Base-by-base conservation (phyloP, 371 early-diverging fungal genomes). In the Mucor ambiguus region DNA sequence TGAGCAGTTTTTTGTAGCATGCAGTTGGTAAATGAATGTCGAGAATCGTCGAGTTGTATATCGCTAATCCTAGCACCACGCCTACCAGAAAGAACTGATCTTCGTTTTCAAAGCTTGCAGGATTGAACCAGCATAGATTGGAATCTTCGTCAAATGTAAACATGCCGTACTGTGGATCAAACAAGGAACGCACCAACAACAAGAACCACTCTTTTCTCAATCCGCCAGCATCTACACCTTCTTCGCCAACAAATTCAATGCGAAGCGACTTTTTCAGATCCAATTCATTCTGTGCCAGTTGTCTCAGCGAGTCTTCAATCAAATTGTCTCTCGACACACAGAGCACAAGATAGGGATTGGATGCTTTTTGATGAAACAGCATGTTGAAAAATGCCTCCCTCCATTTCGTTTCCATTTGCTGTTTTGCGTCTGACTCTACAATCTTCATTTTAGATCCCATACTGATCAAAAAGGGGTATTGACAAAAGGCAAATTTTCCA, bases 161-260 rank as follows among this genome's bases (percentile, higher is more conserved):
- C 90, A 89, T 89, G 20, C 88, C 87, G 70, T 92, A 95, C 63
- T 95, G 88, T 24, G 96, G 94, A 83, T 95, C 95, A 80, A 98
- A 92, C 14, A 98, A 77, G 32, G 96, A 94, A 9, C 97, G 88
- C 8, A 95, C 88, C 16, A 98, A 83, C 18, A 97, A 84, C 66
- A 93, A 80, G 68, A 96, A 95, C 95, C 96, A 98, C 68, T 99
- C 99, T 67, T 97, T 97, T 44, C 94, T 88, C 20, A 99, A 76
- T 0, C 99, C 99, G 55, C 99, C 99, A n/a, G 92, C 96, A 80
- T 98, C 98, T 4, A 90, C 95, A 75, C 92, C 88, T 56, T 90
- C 91, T 75, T 97, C 97, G 9, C 92, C 96, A 28, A 92, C 80
- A 81, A 96, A 96, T 66, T 91, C 87, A 55, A 96, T 91, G 18